Base-by-base conservation (phyloP, 1,139 yeast genomes). In the Yamadazyma trypodendri region DNA sequence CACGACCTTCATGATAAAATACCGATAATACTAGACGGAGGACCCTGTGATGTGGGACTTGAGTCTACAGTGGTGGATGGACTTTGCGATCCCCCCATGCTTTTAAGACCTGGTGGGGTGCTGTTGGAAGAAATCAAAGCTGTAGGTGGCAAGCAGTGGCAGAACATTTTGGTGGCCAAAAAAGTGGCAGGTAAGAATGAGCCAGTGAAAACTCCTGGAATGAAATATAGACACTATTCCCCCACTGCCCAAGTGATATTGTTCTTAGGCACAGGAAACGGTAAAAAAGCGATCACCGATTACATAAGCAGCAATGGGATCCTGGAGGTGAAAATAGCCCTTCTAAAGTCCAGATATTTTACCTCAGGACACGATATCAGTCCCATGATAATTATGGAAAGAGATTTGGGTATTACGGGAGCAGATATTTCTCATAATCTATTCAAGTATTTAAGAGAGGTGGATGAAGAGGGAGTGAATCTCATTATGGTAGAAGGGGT, bases 1-100 rank as follows among this genome's bases (percentile, higher is more conserved):
- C 78, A 80, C 49, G 98, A 92, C 55, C 62, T 92, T 35, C 56
- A 83, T 1, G 92, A 89, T 1, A 78, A 73, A 42, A 87, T 92
- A n/a, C 96, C 97, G 0, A 58, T 81, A 24, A 86, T 92, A 39
- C 52, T 92, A 17, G 98, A 92, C 55, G 98, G 97, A 11, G 98
- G 98, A 0, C 57, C 83, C 1, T 85, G 95, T 46, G 66, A 74
- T n/a, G 95, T 92, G 8, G 98, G 98, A 0, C 84, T 92, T 1
- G 98, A 92, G 55, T 82, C 94, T 28, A 90, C 97, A 0, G 98
- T 92, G 2, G 79, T 92, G 0, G 97, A 92, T 58, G 98, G 98
- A 0, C 68, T 90, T 14, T 79, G 80, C 15, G 49, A 59, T 11
- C 97, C 97, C 1, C 98, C 98, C 3, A 78, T 85, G 78, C 61